These are phyloP conservation scores for Jamesozyma spencerorum DNA, from an alignment of 805 yeast genomes.

Conservation along the genomic window DNA sequence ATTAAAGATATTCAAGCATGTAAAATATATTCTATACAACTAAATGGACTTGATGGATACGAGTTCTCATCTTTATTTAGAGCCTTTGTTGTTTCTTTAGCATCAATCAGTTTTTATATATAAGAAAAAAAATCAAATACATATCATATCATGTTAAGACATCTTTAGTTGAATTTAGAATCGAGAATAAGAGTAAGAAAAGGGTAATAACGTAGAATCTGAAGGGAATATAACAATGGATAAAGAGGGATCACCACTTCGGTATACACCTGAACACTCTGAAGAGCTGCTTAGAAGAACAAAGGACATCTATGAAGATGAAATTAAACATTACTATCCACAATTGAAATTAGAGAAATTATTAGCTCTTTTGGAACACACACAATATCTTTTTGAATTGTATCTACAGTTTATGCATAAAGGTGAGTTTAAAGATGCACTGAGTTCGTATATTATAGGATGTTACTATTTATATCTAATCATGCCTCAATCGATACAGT, in stretches of 20 bases:
- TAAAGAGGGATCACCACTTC: not conserved
- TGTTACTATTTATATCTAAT: conserved; percentile 31
- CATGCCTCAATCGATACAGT: conserved; percentile 34
- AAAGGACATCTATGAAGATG: conserved; percentile 25
- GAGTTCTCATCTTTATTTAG: too few relatives aligned
- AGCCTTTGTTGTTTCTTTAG: too few relatives aligned
- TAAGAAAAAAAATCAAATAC: too few relatives aligned
- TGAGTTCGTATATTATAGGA: conserved; percentile 31
- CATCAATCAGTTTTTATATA: too few relatives aligned
- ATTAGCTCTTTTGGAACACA: conserved; percentile 32
- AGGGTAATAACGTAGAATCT: too few relatives aligned
- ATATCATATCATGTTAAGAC: too few relatives aligned
- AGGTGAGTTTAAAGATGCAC: conserved; percentile 21
- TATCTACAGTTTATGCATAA: conserved; percentile 20
- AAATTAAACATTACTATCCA: conserved; percentile 25
- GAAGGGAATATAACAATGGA: not conserved
- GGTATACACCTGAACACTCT: conserved; percentile 35
- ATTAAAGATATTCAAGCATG: too few relatives aligned
- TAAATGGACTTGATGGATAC: too few relatives aligned
- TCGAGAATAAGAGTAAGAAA: too few relatives aligned
- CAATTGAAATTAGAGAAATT: conserved; percentile 30
- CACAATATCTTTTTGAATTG: conserved; percentile 29
- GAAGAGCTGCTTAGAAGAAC: conserved; percentile 27
- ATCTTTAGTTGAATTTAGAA: too few relatives aligned
- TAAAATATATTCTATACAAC: too few relatives aligned